phyloP scores from a whole-genome alignment of 129 eudicot species.

The Logfia minima region DNA sequence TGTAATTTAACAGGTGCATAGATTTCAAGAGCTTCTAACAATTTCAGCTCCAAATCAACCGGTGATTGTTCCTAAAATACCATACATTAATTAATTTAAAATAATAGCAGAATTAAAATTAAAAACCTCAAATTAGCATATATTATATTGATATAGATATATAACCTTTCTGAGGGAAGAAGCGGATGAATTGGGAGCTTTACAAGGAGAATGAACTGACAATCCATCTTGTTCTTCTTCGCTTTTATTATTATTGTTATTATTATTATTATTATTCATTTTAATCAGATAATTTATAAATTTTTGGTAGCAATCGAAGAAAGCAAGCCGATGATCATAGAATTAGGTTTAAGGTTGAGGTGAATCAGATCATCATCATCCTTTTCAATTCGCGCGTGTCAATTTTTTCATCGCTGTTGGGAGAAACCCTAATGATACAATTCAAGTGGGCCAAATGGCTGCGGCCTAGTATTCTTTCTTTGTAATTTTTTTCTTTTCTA shows the following conservation, averaged over 20 bases:
- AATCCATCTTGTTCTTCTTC: slow-evolving; percentile 81
- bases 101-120: not conserved
- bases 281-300: not conserved
- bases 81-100: not conserved
- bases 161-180: slow-evolving; percentile 79
- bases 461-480: not conserved
- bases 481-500: slow-evolving; percentile 18
- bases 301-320: not conserved
- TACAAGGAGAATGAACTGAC: slow-evolving; percentile 96
- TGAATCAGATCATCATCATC: not conserved
- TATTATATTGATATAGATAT: not conserved
- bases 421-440: too few relatives aligned
- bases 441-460: not conserved
- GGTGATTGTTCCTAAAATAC: slow-evolving; percentile 63
- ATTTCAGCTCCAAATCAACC: slow-evolving; percentile 81
- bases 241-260: slow-evolving; percentile 39
- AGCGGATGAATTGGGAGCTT: slow-evolving; percentile 64
- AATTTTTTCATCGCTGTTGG: not conserved
- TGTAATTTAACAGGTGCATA: slow-evolving; percentile 82
- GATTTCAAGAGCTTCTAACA: slow-evolving; percentile 85
- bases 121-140: not conserved
- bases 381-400: not conserved
- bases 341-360: not conserved
- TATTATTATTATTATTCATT: slow-evolving; percentile 37
- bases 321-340: not conserved